Evolutionary conservation across 148 eudicot species (phyloP).

Genomic region (Polygonum aviculare): DNA sequence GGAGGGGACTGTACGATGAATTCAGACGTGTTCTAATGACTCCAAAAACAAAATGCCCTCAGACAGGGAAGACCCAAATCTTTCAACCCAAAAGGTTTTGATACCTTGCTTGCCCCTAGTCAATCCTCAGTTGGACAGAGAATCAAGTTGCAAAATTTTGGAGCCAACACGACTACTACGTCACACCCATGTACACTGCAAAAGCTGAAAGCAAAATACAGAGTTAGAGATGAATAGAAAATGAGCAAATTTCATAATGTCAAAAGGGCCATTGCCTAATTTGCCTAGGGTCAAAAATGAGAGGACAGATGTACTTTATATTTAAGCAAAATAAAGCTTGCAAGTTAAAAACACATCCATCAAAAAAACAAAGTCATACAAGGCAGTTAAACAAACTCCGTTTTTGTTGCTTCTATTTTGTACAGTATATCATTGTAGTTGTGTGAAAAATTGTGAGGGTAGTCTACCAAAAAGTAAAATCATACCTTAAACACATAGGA

Average conservation of each 20-base stretch:
- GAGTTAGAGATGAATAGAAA: too few species aligned
- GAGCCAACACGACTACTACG: too few species aligned
- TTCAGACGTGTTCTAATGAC: too few species aligned
- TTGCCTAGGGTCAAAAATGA: not conserved
- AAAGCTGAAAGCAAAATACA: too few species aligned
- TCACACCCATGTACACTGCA: too few species aligned
- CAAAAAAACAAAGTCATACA: not conserved
- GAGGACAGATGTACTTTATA: not conserved
- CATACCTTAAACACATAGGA: slow-evolving; percentile 1
- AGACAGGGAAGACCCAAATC: too few species aligned
- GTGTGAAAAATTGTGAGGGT: not conserved
- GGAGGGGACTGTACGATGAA: too few species aligned
- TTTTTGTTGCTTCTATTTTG: not conserved
- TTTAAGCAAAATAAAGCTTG: not conserved
- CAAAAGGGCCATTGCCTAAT: not conserved
- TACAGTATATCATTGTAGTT: not conserved
- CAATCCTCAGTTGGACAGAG: too few species aligned
- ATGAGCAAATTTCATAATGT: not conserved
- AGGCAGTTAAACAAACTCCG: not conserved
- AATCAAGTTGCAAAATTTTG: too few species aligned
- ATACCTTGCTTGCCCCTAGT: too few species aligned
- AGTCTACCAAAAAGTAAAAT: not conserved
- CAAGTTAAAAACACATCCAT: not conserved
- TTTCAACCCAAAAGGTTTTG: too few species aligned
- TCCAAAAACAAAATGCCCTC: too few species aligned